These are phyloP conservation scores for Pythium dissimile DNA, from an alignment of 352 stramenopile genomes.

Conservation along the genomic window DNA sequence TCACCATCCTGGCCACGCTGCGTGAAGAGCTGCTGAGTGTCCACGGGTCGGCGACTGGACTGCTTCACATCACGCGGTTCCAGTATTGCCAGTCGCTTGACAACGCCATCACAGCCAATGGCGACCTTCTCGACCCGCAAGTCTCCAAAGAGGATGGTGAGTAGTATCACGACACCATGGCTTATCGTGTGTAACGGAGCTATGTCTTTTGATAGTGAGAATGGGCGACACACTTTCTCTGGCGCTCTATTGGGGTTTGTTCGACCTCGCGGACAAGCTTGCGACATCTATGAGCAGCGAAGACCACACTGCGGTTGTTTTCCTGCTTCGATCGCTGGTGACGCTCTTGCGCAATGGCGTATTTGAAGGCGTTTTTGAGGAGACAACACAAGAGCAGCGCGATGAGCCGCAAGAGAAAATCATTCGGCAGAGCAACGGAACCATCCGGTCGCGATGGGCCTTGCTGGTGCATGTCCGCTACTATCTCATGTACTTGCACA, in stretches of 20 bases:
- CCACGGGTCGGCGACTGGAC: constrained; percentile 21
- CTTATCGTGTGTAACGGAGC: not conserved
- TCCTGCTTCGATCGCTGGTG: constrained; percentile 55
- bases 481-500: constrained; percentile 69
- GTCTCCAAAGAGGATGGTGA: constrained; percentile 46
- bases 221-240: constrained; percentile 54
- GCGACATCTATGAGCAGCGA: constrained; percentile 82
- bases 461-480: constrained; percentile 65
- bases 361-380: constrained; percentile 42
- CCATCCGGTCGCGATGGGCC: constrained; percentile 44
- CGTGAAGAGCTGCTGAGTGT: constrained; percentile 44
- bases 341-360: constrained; percentile 49
- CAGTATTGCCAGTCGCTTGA: constrained; percentile 79
- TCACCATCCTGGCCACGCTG: constrained; percentile 59
- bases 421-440: constrained; percentile 40
- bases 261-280: constrained; percentile 59
- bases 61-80: constrained; percentile 51
- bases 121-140: constrained; percentile 47
- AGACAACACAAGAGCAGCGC: constrained; percentile 11
- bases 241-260: constrained; percentile 70
- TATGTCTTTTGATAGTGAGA: constrained; percentile 32
- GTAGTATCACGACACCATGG: not conserved
- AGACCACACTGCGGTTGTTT: constrained; percentile 62
- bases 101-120: constrained; percentile 68
- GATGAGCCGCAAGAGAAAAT: constrained; percentile 29